phyloP scores from a whole-genome alignment of 2,329 filamentous ascomycete genomes.

The Ceratocystis colombiana region DNA sequence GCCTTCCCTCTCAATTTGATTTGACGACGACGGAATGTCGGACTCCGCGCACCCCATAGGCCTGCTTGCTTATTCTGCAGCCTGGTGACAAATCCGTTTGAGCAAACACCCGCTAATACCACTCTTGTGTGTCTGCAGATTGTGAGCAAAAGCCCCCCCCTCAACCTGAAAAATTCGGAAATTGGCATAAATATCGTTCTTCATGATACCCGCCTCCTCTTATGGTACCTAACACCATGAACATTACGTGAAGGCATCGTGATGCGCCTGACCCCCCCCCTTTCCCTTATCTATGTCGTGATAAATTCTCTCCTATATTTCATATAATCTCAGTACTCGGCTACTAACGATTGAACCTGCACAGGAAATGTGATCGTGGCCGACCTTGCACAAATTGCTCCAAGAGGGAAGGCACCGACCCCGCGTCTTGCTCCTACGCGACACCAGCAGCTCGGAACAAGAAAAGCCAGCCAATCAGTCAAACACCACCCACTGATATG shows the following conservation, averaged over 20 bases:
- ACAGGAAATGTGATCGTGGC: slow-evolving; percentile 81
- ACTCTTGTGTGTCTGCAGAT: slow-evolving; percentile 15
- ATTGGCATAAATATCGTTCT: too few species aligned
- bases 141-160: slow-evolving; percentile 19
- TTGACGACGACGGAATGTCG: not conserved
- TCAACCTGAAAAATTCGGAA: too few species aligned
- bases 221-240: too few species aligned
- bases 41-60: not conserved
- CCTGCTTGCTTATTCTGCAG: not conserved
- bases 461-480: slow-evolving; percentile 56
- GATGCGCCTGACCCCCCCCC: too few species aligned
- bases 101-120: slow-evolving; percentile 5
- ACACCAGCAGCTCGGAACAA: slow-evolving; percentile 55
- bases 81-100: not conserved
- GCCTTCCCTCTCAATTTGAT: slow-evolving; percentile 2
- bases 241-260: too few species aligned
- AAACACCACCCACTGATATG: slow-evolving; percentile 74
- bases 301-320: not conserved
- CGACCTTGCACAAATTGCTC: slow-evolving; percentile 91
- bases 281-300: too few species aligned
- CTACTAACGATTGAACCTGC: slow-evolving; percentile 15
- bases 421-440: slow-evolving; percentile 75
- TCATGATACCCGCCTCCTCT: too few species aligned
- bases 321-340: too few species aligned
- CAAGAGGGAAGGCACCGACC: slow-evolving; percentile 76